Conservation (phyloP, 306 rosid genomes). For the Fragaria vesca region DNA sequence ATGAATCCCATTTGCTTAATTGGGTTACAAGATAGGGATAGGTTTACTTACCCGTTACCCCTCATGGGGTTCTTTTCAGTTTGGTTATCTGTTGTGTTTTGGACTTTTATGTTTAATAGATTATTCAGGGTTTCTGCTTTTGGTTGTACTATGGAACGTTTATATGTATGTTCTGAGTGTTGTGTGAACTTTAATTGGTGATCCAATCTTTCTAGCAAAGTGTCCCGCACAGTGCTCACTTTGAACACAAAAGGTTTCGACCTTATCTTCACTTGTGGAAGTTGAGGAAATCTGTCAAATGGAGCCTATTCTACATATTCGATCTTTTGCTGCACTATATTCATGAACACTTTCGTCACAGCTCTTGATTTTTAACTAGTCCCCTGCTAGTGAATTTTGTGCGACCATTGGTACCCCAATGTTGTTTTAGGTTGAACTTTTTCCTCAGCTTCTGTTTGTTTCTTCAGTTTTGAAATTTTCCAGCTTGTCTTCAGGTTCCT, state of each 20-base stretch:
- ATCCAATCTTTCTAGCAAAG: background rate
- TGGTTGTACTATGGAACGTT: background rate
- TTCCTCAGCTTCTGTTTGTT: background rate
- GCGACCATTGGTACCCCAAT: background rate
- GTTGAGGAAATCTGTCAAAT: background rate
- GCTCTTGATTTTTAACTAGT: background rate
- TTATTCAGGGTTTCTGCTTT: background rate
- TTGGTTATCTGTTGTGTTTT: background rate
- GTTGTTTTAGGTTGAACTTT: background rate
- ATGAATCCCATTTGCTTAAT: background rate
- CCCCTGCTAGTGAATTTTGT: background rate
- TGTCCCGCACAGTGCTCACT: background rate
- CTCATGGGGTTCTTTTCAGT: background rate
- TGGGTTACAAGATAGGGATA: background rate
- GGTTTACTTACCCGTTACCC: no score
- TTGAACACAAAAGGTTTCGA: background rate
- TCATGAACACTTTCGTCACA: background rate
- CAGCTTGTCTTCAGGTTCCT: background rate
- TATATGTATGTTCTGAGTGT: background rate
- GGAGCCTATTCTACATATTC: no score
- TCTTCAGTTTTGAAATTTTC: background rate
- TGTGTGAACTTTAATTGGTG: background rate
- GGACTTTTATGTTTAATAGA: background rate
- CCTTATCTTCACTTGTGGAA: background rate
- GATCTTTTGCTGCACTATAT: no score